Evolutionary conservation across 164 flowering plant species (phyloP), one percentile per base, ranked within the genome.

Genomic region (Echeveria elegans): DNA sequence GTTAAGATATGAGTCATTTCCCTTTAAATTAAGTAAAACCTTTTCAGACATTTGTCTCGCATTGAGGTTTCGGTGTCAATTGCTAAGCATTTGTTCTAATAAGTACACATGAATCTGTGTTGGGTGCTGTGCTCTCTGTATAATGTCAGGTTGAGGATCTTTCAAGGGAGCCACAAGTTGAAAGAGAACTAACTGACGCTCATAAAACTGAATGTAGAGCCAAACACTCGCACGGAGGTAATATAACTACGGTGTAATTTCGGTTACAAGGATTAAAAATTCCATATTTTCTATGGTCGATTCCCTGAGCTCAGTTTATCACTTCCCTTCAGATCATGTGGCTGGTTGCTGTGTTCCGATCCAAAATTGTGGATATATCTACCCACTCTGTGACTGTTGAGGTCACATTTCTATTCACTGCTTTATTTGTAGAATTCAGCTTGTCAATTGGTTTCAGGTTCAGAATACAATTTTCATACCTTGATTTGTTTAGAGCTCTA

Each of bases 141-240:
- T n/a, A 68, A 63, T 26, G 28, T 28, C 66, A 88, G 93, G 93
- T 88, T 56, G 88, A 81, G 64, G 90, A 88, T 80, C 74, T 88
- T 43, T 88, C 93, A n/a, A 76, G 68, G 72, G 88, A 84, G 72
- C 87, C 87, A 40, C 89, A 88, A 53, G 93, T 88, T 60, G 93
- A 88, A 76, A 85, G 93, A 65, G 93, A 88, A 74, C n/a, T n/a
- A n/a, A n/a, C 67, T 88, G 74, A 85, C 86, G 88, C 88, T 88
- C 56, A 73, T 88, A 56, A 88, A 88, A 72, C 76, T 88, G 47
- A 78, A 77, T 72, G 87, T 81, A 29, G 82, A 88, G 67, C 79
- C 82, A 61, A 73, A 56, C 48, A 68, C 75, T 30, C 82, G 82
- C 43, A 74, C 80, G 3, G 88, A 88, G 83, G 93, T 88, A 77